phyloP scores from a whole-genome alignment of 495 filamentous ascomycete genomes.

The Aspergillus panamensis region DNA sequence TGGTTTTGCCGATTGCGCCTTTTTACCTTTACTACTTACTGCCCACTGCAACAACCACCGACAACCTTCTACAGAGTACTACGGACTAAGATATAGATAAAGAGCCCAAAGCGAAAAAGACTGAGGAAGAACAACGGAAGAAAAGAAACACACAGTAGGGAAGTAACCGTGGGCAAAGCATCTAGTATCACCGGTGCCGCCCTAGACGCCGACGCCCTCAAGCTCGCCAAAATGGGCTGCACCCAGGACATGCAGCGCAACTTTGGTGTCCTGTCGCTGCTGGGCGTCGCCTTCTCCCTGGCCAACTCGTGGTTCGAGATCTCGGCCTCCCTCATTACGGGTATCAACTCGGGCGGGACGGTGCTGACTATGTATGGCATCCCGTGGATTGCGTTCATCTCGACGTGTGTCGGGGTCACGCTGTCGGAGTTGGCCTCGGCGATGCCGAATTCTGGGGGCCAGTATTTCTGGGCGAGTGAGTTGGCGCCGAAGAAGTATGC shows the following conservation, averaged over 20 bases:
- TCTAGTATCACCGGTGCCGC: not conserved
- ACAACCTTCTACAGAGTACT: no score
- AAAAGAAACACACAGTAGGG: not conserved
- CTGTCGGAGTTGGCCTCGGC: slow-evolving; percentile 53
- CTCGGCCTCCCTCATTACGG: slow-evolving; percentile 51
- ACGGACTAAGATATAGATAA: no score
- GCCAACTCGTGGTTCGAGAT: slow-evolving; percentile 63
- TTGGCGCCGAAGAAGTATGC: slow-evolving; percentile 46
- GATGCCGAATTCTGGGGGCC: slow-evolving; percentile 55
- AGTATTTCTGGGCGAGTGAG: slow-evolving; percentile 58
- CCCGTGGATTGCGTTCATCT: slow-evolving; percentile 50
- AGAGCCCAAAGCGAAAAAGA: no score
- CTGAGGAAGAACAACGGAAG: not conserved
- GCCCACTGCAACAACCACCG: no score
- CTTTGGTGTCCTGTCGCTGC: slow-evolving; percentile 52
- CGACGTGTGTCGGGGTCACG: slow-evolving; percentile 51
- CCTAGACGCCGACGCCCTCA: slow-evolving; percentile 25
- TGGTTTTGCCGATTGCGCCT: no score
- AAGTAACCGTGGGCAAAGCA: not conserved
- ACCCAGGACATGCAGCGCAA: slow-evolving; percentile 53
- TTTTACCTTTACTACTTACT: no score
- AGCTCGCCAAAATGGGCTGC: slow-evolving; percentile 51
- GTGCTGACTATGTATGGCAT: slow-evolving; percentile 56
- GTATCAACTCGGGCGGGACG: slow-evolving; percentile 56
- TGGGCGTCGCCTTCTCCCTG: slow-evolving; percentile 55